phyloP scores from a whole-genome alignment of 306 rosid species.

The Corylus avellana region DNA sequence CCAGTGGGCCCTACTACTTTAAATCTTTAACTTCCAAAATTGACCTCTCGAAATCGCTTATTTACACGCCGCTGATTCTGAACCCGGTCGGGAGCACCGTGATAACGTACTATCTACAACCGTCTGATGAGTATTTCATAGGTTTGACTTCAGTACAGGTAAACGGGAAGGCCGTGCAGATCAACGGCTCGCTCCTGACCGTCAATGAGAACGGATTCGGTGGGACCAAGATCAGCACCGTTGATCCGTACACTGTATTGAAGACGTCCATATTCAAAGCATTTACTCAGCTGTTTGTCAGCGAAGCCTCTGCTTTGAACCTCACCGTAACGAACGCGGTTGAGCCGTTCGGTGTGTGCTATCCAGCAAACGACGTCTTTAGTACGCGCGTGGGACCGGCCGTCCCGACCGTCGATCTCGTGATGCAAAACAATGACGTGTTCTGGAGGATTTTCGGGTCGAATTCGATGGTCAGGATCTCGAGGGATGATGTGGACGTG shows the following conservation, averaged over 20 bases:
- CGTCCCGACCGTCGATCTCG: constrained; percentile 57
- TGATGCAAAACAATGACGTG: constrained; percentile 46
- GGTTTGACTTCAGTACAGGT: constrained; percentile 34
- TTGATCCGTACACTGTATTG: constrained; percentile 29
- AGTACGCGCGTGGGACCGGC: constrained; percentile 50
- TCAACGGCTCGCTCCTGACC: constrained; percentile 31
- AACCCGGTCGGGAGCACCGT: constrained; percentile 40
- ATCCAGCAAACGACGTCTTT: constrained; percentile 21
- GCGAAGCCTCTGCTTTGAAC: constrained; percentile 27
- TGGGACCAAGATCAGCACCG: constrained; percentile 44
- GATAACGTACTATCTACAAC: constrained; percentile 29
- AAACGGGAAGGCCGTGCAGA: constrained; percentile 25
- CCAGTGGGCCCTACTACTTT: constrained; percentile 29
- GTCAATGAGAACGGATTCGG: constrained; percentile 33
- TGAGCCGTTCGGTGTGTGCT: constrained; percentile 44
- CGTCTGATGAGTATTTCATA: constrained; percentile 49
- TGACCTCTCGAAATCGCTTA: constrained; percentile 43
- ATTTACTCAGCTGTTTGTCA: constrained; percentile 24
- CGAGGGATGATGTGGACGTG: constrained; percentile 26
- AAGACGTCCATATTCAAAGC: constrained; percentile 28
- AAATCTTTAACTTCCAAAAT: constrained; percentile 23
- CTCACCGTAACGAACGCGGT: constrained; percentile 33
- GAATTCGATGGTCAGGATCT: constrained; percentile 64
- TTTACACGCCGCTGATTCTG: constrained; percentile 40
- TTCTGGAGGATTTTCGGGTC: constrained; percentile 55